Percentiles rank a stretch among this genome's conserved stretches.
These are phyloP conservation scores for Botryotinia narcissicola DNA, from an alignment of 2,329 filamentous ascomycete genomes.

Conservation along the genomic window DNA sequence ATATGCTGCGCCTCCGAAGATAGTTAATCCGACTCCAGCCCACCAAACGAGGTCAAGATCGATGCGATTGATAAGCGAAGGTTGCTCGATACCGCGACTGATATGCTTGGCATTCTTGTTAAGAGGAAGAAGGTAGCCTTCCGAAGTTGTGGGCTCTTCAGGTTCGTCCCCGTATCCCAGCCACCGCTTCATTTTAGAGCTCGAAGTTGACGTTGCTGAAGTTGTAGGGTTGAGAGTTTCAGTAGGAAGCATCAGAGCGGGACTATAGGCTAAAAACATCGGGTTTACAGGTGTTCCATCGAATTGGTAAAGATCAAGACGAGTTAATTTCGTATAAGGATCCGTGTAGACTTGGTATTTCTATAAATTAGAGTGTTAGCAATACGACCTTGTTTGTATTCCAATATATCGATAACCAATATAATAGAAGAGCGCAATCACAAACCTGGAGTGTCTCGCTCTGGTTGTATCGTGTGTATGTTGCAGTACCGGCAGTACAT, in stretches of 20 bases:
- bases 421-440: neutral
- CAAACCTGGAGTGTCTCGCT: conserved; percentile 60
- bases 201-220: conserved; percentile 40
- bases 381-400: neutral
- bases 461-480: conserved; percentile 67
- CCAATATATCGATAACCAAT: neutral
- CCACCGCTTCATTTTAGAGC: conserved; percentile 40
- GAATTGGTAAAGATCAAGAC: conserved; percentile 62
- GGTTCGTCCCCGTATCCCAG: conserved; percentile 29
- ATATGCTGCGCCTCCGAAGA: conserved; percentile 39
- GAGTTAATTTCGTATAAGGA: conserved; percentile 57
- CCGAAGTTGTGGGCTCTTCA: conserved; percentile 42
- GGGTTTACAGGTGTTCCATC: conserved; percentile 66
- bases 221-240: conserved; percentile 58
- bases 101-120: conserved; percentile 37
- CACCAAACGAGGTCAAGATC: conserved; percentile 38
- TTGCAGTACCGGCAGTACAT: conserved; percentile 51
- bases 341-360: conserved; percentile 49
- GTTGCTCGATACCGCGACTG: conserved; percentile 29
- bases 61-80: conserved; percentile 27
- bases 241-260: conserved; percentile 69
- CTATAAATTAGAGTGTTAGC: conserved; percentile 26
- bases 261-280: conserved; percentile 61
- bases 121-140: conserved; percentile 28
- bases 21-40: conserved; percentile 37